Evolutionary conservation across 495 filamentous ascomycete species (phyloP).

Genomic region (Xylaria curta): DNA sequence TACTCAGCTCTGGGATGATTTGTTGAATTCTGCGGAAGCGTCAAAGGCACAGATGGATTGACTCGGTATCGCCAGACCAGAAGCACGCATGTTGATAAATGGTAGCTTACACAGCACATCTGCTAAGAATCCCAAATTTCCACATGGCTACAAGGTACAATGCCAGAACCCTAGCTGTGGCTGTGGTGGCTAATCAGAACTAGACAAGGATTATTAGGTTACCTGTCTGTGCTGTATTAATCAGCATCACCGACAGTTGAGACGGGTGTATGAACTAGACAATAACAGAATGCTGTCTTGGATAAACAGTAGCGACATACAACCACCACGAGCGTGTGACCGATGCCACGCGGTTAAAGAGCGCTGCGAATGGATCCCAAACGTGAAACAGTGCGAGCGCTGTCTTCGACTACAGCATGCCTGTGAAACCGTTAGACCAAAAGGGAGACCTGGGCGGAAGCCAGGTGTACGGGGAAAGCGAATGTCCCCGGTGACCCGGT

Average conservation of each 20-base stretch:
- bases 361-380: conserved; percentile 28
- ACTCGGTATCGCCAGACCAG: too few species aligned
- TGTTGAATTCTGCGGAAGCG: neutral
- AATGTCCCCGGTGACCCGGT: conserved; percentile 9
- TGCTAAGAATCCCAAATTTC: too few species aligned
- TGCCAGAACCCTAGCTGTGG: neutral
- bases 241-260: neutral
- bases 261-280: neutral
- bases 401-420: conserved; percentile 31
- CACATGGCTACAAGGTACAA: too few species aligned
- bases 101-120: too few species aligned
- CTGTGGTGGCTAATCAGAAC: neutral
- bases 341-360: conserved; percentile 38
- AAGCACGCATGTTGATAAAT: too few species aligned
- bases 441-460: conserved; percentile 28
- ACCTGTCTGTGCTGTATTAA: too few species aligned
- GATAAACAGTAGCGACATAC: neutral
- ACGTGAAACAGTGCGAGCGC: conserved; percentile 27
- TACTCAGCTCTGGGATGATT: neutral
- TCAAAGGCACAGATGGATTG: too few species aligned
- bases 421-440: conserved; percentile 29
- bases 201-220: neutral
- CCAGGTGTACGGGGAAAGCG: conserved; percentile 16
- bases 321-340: conserved; percentile 31
- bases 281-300: conserved; percentile 4